These are phyloP conservation scores for Cercospora sp. DNA, from an alignment of 2,329 filamentous ascomycete genomes.

Conservation along the genomic window DNA sequence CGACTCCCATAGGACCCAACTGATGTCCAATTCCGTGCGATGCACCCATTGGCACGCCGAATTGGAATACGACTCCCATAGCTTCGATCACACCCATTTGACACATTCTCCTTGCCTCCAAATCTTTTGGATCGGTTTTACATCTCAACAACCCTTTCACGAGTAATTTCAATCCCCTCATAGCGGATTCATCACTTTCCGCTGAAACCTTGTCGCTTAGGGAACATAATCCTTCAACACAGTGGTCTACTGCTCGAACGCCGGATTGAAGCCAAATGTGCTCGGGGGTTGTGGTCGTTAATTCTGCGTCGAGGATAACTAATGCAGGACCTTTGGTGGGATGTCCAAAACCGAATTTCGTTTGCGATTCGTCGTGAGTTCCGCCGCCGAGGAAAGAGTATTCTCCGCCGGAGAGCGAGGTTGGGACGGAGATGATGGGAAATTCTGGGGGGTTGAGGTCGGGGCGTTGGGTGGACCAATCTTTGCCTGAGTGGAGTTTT, in stretches of 20 bases:
- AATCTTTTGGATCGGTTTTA: conserved; percentile 40
- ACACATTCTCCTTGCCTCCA: conserved; percentile 49
- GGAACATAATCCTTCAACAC: conserved; percentile 57
- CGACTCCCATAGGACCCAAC: conserved; percentile 55
- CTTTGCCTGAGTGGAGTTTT: conserved; percentile 14
- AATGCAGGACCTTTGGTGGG: conserved; percentile 46
- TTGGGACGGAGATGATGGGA: conserved; percentile 23
- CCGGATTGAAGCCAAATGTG: conserved; percentile 60
- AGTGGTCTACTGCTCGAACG: conserved; percentile 58
- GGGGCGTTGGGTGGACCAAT: too few relatives aligned
- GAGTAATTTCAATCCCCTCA: conserved; percentile 44
- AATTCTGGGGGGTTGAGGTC: too few relatives aligned
- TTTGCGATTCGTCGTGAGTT: conserved; percentile 32
- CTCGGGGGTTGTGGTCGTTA: conserved; percentile 54
- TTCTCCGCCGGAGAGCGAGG: conserved; percentile 28
- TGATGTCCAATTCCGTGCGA: conserved; percentile 49
- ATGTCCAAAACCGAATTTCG: conserved; percentile 30
- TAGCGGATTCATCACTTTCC: conserved; percentile 42
- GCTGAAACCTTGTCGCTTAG: conserved; percentile 34
- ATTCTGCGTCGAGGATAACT: conserved; percentile 57
- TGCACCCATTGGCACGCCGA: conserved; percentile 43
- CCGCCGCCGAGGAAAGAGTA: conserved; percentile 45
- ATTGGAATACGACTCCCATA: conserved; percentile 51
- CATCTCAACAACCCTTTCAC: conserved; percentile 47
- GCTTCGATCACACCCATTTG: conserved; percentile 55